Evolutionary conservation across 164 flowering plant genomes (phyloP).

Genomic region (Berberis thunbergii): DNA sequence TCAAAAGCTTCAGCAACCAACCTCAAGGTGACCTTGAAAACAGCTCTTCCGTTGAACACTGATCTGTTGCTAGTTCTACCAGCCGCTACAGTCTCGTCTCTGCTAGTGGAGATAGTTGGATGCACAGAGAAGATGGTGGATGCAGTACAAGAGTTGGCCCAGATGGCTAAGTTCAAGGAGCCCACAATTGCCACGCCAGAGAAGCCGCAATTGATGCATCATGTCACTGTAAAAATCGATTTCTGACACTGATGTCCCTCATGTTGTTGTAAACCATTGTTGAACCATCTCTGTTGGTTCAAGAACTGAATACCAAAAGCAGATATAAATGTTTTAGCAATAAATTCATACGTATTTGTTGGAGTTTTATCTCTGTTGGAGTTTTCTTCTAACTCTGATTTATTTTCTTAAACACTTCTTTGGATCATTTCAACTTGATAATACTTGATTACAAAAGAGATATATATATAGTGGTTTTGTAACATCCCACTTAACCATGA

Average conservation of each 20-base stretch:
- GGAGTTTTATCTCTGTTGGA: too few species aligned
- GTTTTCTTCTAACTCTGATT: too few species aligned
- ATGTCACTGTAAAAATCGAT: constrained; percentile 1
- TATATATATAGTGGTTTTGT: too few species aligned
- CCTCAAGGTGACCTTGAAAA: constrained; percentile 29
- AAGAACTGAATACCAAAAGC: too few species aligned
- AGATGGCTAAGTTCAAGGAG: constrained; percentile 26
- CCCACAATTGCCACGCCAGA: background rate
- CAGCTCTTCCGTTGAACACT: constrained; percentile 17
- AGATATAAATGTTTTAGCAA: too few species aligned
- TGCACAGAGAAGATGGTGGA: constrained; percentile 41
- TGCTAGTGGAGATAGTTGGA: constrained; percentile 36
- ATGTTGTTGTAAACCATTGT: background rate
- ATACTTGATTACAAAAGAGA: too few species aligned
- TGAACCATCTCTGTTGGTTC: too few species aligned
- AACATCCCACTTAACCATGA: too few species aligned
- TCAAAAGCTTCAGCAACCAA: constrained; percentile 26
- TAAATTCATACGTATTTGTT: too few species aligned
- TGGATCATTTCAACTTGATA: too few species aligned
- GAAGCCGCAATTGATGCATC: constrained; percentile 10
- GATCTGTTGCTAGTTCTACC: constrained; percentile 34
- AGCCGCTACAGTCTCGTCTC: constrained; percentile 36
- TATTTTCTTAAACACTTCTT: too few species aligned
- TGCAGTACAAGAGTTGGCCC: constrained; percentile 42
- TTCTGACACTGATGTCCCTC: background rate